Conservation (phyloP, 345 rosid species). For the Populus deltoides region DNA sequence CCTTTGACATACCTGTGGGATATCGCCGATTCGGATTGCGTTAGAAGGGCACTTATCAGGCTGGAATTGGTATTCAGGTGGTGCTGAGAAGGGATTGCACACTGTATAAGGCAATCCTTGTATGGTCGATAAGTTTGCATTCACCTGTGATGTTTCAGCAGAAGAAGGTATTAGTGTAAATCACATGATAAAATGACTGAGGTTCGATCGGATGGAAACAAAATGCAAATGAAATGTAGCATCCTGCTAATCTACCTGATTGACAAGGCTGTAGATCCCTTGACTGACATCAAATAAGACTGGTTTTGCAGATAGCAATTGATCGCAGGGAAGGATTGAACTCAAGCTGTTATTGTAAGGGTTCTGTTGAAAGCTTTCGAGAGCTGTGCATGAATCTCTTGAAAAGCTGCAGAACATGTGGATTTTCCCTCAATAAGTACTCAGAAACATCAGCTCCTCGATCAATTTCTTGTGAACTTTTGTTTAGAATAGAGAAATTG, state of each 20-base stretch:
- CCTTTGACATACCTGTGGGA: constrained; percentile 42
- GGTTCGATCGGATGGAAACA: neutral
- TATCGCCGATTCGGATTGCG: constrained; percentile 47
- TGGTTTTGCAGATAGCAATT: constrained; percentile 47
- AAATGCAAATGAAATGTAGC: neutral
- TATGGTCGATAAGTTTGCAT: constrained; percentile 44
- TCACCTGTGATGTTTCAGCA: constrained; percentile 39
- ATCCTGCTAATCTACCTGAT: constrained; percentile 27
- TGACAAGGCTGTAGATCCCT: constrained; percentile 51
- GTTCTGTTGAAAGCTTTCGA: constrained; percentile 51
- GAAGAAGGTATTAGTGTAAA: neutral
- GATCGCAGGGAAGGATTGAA: constrained; percentile 64
- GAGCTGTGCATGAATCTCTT: constrained; percentile 52
- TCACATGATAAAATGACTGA: neutral
- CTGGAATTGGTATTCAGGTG: constrained; percentile 50
- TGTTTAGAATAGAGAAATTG: neutral
- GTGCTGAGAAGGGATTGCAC: constrained; percentile 72
- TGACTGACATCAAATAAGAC: constrained; percentile 42
- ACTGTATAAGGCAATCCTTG: constrained; percentile 26
- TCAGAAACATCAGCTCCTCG: neutral
- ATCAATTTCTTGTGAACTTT: neutral
- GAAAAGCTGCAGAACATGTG: constrained; percentile 44
- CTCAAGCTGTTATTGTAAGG: constrained; percentile 65
- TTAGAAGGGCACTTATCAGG: constrained; percentile 46
- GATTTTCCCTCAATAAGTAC: neutral